Evolutionary conservation across 176 grass and related monocot species (phyloP).

Genomic region (Phoenix dactylifera): DNA sequence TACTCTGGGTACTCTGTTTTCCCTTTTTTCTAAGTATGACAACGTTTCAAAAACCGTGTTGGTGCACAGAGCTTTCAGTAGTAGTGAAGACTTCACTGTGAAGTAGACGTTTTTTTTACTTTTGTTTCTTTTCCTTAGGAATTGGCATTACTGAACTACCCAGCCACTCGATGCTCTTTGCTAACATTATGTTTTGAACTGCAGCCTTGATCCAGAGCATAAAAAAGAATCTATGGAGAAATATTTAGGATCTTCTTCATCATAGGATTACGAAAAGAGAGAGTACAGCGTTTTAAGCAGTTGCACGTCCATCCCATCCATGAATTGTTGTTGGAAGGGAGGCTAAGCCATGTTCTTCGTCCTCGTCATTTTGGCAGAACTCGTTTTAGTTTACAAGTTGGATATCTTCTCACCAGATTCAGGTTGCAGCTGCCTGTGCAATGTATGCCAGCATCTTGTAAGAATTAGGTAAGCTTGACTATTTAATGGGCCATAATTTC

Average conservation of each 20-base stretch:
- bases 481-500: background rate
- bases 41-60: no score
- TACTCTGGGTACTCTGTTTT: no score
- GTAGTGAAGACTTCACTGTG: no score
- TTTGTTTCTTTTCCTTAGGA: background rate
- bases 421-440: slow-evolving; percentile 24
- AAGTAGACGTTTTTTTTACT: background rate
- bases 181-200: slow-evolving; percentile 8
- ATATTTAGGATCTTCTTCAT: slow-evolving; percentile 60
- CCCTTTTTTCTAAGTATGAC: no score
- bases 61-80: no score
- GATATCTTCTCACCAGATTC: no score
- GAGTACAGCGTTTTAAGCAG: no score
- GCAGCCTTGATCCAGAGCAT: slow-evolving; percentile 91
- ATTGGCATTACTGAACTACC: background rate
- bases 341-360: background rate
- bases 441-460: slow-evolving; percentile 19
- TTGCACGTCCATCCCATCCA: background rate
- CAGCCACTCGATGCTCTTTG: slow-evolving; percentile 1
- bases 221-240: slow-evolving; percentile 92
- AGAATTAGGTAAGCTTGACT: background rate
- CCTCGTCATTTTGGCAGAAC: no score
- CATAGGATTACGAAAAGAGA: slow-evolving; percentile 13
- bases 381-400: no score
- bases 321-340: background rate